A percentile compares a stretch with the other conserved stretches of the same genome.
These are phyloP conservation scores for Mycena galericulata DNA, from an alignment of 768 basidiomycete species.

Conservation along the genomic window DNA sequence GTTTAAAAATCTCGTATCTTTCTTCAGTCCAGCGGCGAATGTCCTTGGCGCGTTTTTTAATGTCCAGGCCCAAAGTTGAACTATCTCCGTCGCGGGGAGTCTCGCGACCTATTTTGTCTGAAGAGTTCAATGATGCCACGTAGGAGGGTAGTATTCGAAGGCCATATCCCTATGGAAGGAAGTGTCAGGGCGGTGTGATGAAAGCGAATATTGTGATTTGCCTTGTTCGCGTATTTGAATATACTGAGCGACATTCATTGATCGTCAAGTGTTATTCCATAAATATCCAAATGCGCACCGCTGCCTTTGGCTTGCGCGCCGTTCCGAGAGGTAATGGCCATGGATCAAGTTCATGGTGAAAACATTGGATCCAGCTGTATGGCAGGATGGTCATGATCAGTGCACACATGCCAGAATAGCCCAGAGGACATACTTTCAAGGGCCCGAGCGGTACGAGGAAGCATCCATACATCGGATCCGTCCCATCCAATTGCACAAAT, in stretches of 20 bases:
- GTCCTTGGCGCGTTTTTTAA: not conserved
- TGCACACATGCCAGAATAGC: not conserved
- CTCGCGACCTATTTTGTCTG: not conserved
- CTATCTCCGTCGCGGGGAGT: not conserved
- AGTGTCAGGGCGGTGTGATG: no score
- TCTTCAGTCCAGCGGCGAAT: not conserved
- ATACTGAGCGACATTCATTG: conserved; percentile 16
- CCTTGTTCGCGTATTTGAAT: conserved; percentile 37
- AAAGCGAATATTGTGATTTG: no score
- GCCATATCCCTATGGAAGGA: no score
- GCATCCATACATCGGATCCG: conserved; percentile 29
- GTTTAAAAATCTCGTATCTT: conserved; percentile 26
- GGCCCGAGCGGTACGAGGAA: conserved; percentile 30
- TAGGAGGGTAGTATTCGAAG: conserved; percentile 34
- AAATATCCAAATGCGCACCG: not conserved
- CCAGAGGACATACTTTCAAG: conserved; percentile 33
- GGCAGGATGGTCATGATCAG: not conserved
- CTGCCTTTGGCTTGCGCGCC: conserved; percentile 8
- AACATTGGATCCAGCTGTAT: conserved; percentile 11
- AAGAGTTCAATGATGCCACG: conserved; percentile 21
- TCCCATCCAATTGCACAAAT: conserved; percentile 33
- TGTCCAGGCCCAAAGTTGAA: no score
- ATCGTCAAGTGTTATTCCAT: not conserved
- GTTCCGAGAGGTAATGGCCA: conserved; percentile 34
- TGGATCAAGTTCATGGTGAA: conserved; percentile 37